A percentile compares a stretch with the other conserved stretches of the same genome.
Evolutionary conservation across 768 basidiomycete genomes (phyloP).

Genomic region (Myochromella boudieri): DNA sequence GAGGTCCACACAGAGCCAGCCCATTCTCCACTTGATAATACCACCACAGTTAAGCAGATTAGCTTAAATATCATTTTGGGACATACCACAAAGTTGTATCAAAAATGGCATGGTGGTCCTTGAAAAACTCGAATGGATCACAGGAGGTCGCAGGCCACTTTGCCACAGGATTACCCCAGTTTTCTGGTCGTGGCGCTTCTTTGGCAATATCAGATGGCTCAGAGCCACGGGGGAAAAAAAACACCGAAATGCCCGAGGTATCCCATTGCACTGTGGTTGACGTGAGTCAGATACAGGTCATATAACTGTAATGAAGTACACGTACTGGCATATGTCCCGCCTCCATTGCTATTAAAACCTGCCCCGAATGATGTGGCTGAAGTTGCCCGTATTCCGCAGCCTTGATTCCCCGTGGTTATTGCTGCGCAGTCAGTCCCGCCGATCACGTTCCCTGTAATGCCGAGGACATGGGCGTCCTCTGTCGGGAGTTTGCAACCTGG

Average conservation of each 20-base stretch:
- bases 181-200: slow-evolving; percentile 70
- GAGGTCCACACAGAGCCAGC: slow-evolving; percentile 75
- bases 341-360: slow-evolving; percentile 82
- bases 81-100: slow-evolving; percentile 82
- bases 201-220: slow-evolving; percentile 77
- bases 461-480: slow-evolving; percentile 42
- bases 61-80: slow-evolving; percentile 5
- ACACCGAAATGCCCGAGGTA: slow-evolving; percentile 70
- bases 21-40: slow-evolving; percentile 75
- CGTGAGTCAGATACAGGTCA: background rate
- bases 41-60: background rate
- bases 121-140: slow-evolving; percentile 78
- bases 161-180: slow-evolving; percentile 79
- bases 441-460: slow-evolving; percentile 64
- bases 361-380: slow-evolving; percentile 71
- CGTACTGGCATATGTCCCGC: slow-evolving; percentile 90
- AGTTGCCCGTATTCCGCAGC: slow-evolving; percentile 75
- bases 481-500: slow-evolving; percentile 66
- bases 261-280: slow-evolving; percentile 72
- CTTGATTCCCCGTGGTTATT: slow-evolving; percentile 66
- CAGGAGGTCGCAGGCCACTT: slow-evolving; percentile 77
- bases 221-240: slow-evolving; percentile 74
- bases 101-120: slow-evolving; percentile 74
- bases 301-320: slow-evolving; percentile 20
- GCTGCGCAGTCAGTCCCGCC: slow-evolving; percentile 74